These are phyloP conservation scores for Pelargonium fulgidum DNA, from an alignment of 441 rosid species.

Conservation along the genomic window DNA sequence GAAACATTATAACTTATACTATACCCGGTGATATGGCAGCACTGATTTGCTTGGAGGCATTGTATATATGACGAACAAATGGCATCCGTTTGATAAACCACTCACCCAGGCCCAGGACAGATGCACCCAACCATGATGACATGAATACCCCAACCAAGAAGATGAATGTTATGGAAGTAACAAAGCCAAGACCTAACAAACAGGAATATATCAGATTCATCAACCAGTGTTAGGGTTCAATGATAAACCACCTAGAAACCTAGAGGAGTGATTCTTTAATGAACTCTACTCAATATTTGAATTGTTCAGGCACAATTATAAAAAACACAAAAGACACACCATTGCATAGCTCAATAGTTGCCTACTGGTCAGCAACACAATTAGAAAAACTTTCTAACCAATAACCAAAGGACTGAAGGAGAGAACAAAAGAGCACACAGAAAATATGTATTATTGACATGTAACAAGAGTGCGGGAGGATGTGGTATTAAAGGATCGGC, in stretches of 20 bases:
- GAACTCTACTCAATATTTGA: neutral
- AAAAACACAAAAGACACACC: neutral
- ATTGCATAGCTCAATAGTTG: neutral
- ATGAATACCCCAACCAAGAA: conserved; percentile 37
- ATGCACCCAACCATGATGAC: conserved; percentile 38
- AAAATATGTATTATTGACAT: neutral
- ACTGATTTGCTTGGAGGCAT: conserved; percentile 38
- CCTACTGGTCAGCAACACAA: neutral
- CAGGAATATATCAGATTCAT: neutral
- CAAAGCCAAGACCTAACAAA: conserved; percentile 32
- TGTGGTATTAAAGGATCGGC: conserved; percentile 14
- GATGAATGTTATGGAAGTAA: conserved; percentile 33
- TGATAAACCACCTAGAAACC: no score
- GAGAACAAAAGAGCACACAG: neutral
- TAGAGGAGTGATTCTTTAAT: neutral
- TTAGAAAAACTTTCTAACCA: neutral
- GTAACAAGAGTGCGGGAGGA: neutral
- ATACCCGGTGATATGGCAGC: conserved; percentile 34
- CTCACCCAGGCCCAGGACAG: conserved; percentile 35
- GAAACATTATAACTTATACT: neutral
- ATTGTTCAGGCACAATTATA: neutral
- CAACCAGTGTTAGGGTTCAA: no score
- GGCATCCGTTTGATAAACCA: conserved; percentile 40
- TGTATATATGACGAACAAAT: conserved; percentile 33
- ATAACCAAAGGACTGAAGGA: no score